Evolutionary conservation across 371 early-diverging fungal genomes (phyloP), one percentile per base, ranked within the genome.

Genomic region (Lichtheimia ramosa): DNA sequence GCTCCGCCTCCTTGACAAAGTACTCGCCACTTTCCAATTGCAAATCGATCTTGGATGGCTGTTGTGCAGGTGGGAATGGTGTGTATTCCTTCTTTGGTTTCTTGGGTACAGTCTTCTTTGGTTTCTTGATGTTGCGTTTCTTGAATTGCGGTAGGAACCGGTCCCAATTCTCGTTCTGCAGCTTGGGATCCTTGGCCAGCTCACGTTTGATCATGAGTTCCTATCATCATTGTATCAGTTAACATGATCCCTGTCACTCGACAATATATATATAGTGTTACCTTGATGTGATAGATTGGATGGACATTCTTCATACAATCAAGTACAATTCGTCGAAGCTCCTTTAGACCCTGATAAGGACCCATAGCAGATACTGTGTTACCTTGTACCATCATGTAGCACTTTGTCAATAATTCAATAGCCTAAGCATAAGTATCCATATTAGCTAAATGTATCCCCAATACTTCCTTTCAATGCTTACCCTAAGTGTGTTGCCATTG

Each of bases 271-370:
- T 14, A 15, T 42, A 5, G n/a, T n/a, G n/a, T 65, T 80, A 87
- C 88, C 79, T 99, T 99, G 76, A 99, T 98, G 71, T 99, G 96
- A 77, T 99, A 99, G 63, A 99, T 96, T 15, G 99, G 99, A 73
- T 99, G 99, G 27, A 99, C 83, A 76, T 99, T 99, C 63, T 96
- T 94, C 94, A 99, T 95, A 69, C 99, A 98, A 76, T 98, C 98
- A 25, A 93, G 65, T 1, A 99, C 90, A 49, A 99, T 91, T 43
- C 92, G 82, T 42, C 97, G 88, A 20, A 94, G 91, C 56, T 93
- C 90, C 73, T 96, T 94, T 34, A 99, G 63, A 1, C 97, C 96
- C 64, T 92, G 91, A 75, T 87, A 89, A 5, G 92, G 87, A 0
- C 99, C 99, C 90, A 99, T 96, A 8, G 86, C 89, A 5, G 96